phyloP scores from a whole-genome alignment of 208 protist genomes.

The Acanthamoeba sp. region DNA sequence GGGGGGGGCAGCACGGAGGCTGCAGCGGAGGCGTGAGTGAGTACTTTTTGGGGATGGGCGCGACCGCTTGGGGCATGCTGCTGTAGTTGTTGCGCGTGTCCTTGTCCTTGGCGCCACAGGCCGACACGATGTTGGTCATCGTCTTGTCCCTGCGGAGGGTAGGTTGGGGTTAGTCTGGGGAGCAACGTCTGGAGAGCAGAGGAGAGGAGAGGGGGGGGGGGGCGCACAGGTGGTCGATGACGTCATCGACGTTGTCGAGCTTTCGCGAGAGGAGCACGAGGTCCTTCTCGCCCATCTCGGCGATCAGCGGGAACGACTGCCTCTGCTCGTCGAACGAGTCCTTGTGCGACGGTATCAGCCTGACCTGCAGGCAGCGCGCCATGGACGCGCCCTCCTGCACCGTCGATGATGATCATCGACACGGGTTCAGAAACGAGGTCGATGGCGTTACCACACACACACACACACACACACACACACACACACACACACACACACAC shows the following conservation, averaged over 20 bases:
- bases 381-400: constrained; percentile 59
- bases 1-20: too few species aligned
- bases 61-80: neutral
- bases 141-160: constrained; percentile 27
- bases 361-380: constrained; percentile 24
- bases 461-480: too few species aligned
- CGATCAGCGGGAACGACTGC: constrained; percentile 41
- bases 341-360: constrained; percentile 59
- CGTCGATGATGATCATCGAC: too few species aligned
- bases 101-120: constrained; percentile 33
- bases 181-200: neutral
- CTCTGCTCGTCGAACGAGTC: constrained; percentile 52
- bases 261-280: constrained; percentile 7
- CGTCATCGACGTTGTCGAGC: neutral
- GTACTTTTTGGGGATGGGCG: constrained; percentile 13
- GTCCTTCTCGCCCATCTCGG: constrained; percentile 57
- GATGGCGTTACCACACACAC: too few species aligned
- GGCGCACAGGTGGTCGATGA: neutral
- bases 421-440: too few species aligned
- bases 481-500: too few species aligned
- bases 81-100: neutral
- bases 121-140: neutral
- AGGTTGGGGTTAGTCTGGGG: neutral
- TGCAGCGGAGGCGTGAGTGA: too few species aligned
- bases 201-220: neutral